Conservation (phyloP, 192 early-diverging fungal genomes). For the Rhizophagus prolifer region DNA sequence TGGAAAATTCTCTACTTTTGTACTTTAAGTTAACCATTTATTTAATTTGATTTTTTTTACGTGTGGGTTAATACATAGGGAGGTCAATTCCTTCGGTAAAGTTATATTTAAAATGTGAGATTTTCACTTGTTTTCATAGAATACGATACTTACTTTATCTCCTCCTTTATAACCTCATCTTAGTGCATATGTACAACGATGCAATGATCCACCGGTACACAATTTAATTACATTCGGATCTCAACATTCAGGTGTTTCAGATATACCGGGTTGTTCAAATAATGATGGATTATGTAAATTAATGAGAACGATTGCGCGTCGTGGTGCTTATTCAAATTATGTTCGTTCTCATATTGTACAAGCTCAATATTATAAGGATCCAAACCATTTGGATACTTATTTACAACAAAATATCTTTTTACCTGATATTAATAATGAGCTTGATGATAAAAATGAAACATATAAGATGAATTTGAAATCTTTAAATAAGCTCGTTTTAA, state of each 20-base stretch:
- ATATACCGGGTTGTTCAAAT: constrained; percentile 74
- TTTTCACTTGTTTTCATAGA: background rate
- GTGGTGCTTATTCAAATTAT: constrained; percentile 83
- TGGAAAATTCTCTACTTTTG: background rate
- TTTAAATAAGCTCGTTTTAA: constrained; percentile 80
- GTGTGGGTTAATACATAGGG: constrained; percentile 22
- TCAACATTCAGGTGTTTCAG: constrained; percentile 78
- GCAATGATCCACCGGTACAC: constrained; percentile 69
- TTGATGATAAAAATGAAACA: constrained; percentile 46
- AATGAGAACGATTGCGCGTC: constrained; percentile 75
- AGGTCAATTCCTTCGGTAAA: constrained; percentile 44
- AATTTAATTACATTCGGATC: constrained; percentile 87
- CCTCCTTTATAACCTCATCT: constrained; percentile 37
- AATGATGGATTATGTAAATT: constrained; percentile 60
- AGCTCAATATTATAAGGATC: constrained; percentile 92
- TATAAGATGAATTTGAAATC: constrained; percentile 59
- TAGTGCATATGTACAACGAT: constrained; percentile 81
- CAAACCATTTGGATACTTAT: constrained; percentile 66
- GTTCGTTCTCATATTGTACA: constrained; percentile 82
- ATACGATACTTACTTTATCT: constrained; percentile 29
- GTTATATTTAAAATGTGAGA: too few relatives aligned
- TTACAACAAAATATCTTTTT: constrained; percentile 78
- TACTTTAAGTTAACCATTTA: background rate
- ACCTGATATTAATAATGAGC: constrained; percentile 86
- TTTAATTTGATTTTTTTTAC: constrained; percentile 3